A percentile compares a stretch with the other conserved stretches of the same genome.
Evolutionary conservation across 2,329 filamentous ascomycete species (phyloP).

Genomic region (Tothia fuscella): DNA sequence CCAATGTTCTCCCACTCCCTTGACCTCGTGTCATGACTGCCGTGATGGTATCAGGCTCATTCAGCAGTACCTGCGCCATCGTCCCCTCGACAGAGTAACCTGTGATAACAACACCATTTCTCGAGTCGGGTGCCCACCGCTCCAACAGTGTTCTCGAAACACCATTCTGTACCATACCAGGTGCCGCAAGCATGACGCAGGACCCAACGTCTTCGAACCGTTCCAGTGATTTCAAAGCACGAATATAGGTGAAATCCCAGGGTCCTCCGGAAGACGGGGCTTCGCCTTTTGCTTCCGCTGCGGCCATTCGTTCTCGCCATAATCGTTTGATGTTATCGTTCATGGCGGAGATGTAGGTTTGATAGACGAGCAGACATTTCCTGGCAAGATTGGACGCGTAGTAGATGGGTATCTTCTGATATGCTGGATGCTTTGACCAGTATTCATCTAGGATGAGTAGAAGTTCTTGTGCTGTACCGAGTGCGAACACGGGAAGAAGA

Average conservation of each 20-base stretch:
- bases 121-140: conserved; percentile 88
- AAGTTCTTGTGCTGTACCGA: conserved; percentile 87
- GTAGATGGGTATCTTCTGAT: conserved; percentile 87
- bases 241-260: conserved; percentile 94
- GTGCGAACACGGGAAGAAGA: conserved; percentile 87
- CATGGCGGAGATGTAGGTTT: conserved; percentile 97
- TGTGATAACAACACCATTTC: conserved; percentile 97
- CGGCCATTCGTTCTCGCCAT: conserved; percentile 86
- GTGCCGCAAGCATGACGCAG: conserved; percentile 94
- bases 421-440: conserved; percentile 81
- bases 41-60: conserved; percentile 88
- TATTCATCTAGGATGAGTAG: conserved; percentile 94
- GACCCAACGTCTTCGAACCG: conserved; percentile 91
- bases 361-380: conserved; percentile 97
- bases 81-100: conserved; percentile 98
- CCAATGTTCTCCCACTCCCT: conserved; percentile 52
- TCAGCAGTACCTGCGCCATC: conserved; percentile 92
- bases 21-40: conserved; percentile 63
- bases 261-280: conserved; percentile 67
- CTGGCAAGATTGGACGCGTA: conserved; percentile 91
- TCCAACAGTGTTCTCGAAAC: conserved; percentile 88
- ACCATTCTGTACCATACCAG: conserved; percentile 96
- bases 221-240: conserved; percentile 83
- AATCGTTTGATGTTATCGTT: conserved; percentile 97
- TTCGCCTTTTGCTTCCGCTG: conserved; percentile 65